Base-by-base conservation (phyloP, 257 asterid genomes). In the Euphrasia confusa region DNA sequence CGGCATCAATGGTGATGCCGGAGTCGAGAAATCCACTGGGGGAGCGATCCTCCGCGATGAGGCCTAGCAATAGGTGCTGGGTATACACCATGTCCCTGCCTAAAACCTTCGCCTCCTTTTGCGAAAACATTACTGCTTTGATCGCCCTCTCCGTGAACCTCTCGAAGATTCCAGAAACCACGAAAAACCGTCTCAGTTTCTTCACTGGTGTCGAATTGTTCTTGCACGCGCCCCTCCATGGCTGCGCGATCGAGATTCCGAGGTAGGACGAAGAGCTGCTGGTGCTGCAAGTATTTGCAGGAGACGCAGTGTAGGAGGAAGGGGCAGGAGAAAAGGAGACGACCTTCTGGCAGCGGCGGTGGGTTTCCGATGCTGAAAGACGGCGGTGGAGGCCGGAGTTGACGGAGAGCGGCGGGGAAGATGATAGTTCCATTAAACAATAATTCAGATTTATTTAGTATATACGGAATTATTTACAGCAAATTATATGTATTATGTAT, bases 91-190 rank as follows among this genome's bases (percentile, higher is more conserved):
- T 78, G 40, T 87, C 91, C 42, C 74, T 73, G 5, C 97, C 95
- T 61, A 84, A 68, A 4, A 83, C 84, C 75, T 80, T 87, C 6
- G 99, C 97, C 68, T 93, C 99, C 21, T 81, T 80, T 58, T 93
- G 97, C 27, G 97, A 82, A 54, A 83, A 83, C 88, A 93, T 79
- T 61, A 89, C 99, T 8, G 95, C 95, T 71, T 87, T 93, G 65
- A 93, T 83, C 63, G 99, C 84, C 67, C 96, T 77, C 74, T 93
- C 99, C 0, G 99, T 93, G 62, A 93, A 93, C 67, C 89, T 75
- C 83, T 92, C 99, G 68, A 92, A 92, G 47, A 84, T 77, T n/a
- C 97, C 97, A 4, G 82, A 69, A 26, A 73, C 72, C 33, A 89
- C 77, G 71, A 68, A 67, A 33, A 86, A 80, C 27, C 86, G 79